Conservation (phyloP, 352 stramenopile genomes). For the Elongisporangium undulatum region DNA sequence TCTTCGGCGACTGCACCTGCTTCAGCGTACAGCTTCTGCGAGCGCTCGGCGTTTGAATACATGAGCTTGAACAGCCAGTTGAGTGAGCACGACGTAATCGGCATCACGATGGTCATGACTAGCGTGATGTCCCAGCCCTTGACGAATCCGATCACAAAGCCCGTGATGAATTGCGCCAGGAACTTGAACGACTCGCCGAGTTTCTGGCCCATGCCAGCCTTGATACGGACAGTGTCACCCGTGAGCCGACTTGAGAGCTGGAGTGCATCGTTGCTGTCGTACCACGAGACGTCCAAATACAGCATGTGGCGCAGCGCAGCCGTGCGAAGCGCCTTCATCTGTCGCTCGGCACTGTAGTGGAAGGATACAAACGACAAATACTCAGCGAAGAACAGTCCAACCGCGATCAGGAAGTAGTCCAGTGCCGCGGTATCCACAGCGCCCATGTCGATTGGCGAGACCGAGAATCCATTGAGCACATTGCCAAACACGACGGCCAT, state of each 20-base stretch:
- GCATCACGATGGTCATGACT: conserved; percentile 31
- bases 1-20: conserved; percentile 45
- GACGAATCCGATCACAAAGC: conserved; percentile 32
- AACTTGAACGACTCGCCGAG: conserved; percentile 33
- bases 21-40: conserved; percentile 33
- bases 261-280: conserved; percentile 26
- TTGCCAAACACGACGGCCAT: conserved; percentile 48
- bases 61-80: conserved; percentile 31
- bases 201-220: conserved; percentile 40
- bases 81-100: conserved; percentile 23
- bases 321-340: conserved; percentile 30
- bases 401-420: conserved; percentile 10
- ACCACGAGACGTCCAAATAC: conserved; percentile 42
- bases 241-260: conserved; percentile 31
- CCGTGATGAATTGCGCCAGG: conserved; percentile 20
- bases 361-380: conserved; percentile 27
- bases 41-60: conserved; percentile 15
- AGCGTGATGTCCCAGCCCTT: conserved; percentile 39
- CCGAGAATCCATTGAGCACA: conserved; percentile 20
- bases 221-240: too few relatives aligned
- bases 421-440: conserved; percentile 8
- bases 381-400: conserved; percentile 23
- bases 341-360: conserved; percentile 25
- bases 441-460: conserved; percentile 24
- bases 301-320: conserved; percentile 33